Percentiles rank a stretch among this genome's conserved stretches.
phyloP scores from a whole-genome alignment of 169 alveolate genomes.

The Cryptosporidium viatorum region DNA sequence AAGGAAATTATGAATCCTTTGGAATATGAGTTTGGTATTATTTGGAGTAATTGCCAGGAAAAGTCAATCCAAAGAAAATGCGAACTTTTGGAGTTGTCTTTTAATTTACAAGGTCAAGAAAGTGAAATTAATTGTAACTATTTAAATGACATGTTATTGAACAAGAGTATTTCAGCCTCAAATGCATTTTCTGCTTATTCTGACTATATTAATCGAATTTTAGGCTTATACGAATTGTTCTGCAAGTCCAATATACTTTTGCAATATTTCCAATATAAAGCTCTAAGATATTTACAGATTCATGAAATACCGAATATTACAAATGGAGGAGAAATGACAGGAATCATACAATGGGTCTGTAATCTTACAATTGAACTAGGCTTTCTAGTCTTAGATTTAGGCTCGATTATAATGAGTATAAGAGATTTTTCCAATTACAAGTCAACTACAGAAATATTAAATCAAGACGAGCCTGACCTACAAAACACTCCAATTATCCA shows the following conservation, averaged over 20 bases:
- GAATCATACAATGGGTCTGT: slow-evolving; percentile 66
- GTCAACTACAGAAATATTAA: background rate
- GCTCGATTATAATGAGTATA: background rate
- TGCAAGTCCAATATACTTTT: slow-evolving; percentile 34
- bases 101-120: background rate
- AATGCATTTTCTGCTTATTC: slow-evolving; percentile 1
- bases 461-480: background rate
- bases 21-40: slow-evolving; percentile 48
- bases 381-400: background rate
- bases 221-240: slow-evolving; percentile 36
- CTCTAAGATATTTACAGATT: slow-evolving; percentile 24
- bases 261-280: slow-evolving; percentile 64
- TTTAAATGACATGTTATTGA: background rate
- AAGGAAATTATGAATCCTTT: slow-evolving; percentile 55
- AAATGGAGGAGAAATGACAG: slow-evolving; percentile 15
- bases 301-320: background rate
- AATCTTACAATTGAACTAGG: slow-evolving; percentile 21
- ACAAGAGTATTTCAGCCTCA: background rate
- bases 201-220: slow-evolving; percentile 14
- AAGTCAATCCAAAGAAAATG: slow-evolving; percentile 5
- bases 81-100: slow-evolving; percentile 21
- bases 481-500: too few species aligned
- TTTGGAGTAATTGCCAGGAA: slow-evolving; percentile 49
- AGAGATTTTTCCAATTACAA: background rate
- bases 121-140: background rate